Percentiles rank a stretch among this genome's conserved stretches.
phyloP scores from a whole-genome alignment of 208 protist genomes.

The Naegleria fowleri region DNA sequence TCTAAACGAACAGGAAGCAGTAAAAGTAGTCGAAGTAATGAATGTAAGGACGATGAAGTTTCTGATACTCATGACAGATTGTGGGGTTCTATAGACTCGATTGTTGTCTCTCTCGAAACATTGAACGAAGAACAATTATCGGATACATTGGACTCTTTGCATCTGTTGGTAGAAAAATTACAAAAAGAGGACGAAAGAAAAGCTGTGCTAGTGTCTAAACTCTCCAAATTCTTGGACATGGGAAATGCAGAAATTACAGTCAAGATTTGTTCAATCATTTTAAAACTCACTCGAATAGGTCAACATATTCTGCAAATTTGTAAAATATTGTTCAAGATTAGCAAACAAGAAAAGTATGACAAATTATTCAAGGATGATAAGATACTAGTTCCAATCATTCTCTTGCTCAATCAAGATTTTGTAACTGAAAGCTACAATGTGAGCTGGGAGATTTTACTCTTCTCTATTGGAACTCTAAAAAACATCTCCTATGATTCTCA shows the following conservation, averaged over 20 bases:
- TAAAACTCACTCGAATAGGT: neutral
- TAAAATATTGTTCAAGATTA: conserved; percentile 16
- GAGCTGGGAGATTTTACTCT: neutral
- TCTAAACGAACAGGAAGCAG: neutral
- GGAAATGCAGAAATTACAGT: neutral
- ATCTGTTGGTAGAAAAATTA: neutral
- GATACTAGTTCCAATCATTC: neutral
- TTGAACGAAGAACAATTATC: neutral
- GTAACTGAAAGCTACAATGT: neutral
- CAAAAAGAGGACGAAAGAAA: neutral
- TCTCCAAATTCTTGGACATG: neutral
- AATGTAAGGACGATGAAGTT: neutral
- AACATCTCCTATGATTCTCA: neutral
- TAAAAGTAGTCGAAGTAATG: neutral
- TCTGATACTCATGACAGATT: neutral
- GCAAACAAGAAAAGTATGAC: conserved; percentile 15
- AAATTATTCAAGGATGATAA: neutral
- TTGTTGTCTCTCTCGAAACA: neutral
- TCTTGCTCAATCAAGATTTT: neutral
- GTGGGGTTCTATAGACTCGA: neutral
- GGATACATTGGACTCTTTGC: neutral
- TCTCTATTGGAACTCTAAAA: neutral
- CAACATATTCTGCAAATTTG: neutral
- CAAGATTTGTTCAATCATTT: neutral
- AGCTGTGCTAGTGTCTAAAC: neutral